phyloP scores from a whole-genome alignment of 805 yeast species.

The Candida boidinii region DNA sequence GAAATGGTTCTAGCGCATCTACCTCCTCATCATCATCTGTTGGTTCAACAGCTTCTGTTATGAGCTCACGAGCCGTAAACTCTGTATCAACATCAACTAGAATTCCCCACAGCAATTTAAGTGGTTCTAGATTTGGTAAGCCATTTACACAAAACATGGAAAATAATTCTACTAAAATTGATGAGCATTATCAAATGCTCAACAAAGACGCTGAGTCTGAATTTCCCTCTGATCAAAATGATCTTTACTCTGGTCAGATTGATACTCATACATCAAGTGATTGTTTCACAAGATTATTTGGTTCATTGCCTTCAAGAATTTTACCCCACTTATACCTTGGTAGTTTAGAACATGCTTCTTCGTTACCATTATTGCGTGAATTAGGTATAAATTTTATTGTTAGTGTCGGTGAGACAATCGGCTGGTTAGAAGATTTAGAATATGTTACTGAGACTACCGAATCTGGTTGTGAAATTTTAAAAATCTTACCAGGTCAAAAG shows the following conservation, averaged over 20 bases:
- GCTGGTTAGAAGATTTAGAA: conserved; percentile 42
- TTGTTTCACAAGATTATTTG: conserved; percentile 29
- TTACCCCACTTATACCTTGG: conserved; percentile 83
- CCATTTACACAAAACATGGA: too few species aligned
- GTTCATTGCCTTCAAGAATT: conserved; percentile 79
- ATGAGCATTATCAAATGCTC: too few species aligned
- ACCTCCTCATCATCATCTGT: not conserved
- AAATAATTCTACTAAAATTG: too few species aligned
- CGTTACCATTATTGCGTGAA: conserved; percentile 48
- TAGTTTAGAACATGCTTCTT: conserved; percentile 72
- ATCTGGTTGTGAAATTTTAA: conserved; percentile 22
- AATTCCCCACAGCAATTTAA: too few species aligned
- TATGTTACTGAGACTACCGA: conserved; percentile 11
- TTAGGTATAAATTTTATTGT: conserved; percentile 69
- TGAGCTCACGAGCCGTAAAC: too few species aligned
- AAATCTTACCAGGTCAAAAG: conserved; percentile 11
- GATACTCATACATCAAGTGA: too few species aligned
- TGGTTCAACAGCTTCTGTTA: too few species aligned
- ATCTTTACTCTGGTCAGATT: too few species aligned
- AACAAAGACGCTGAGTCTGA: conserved; percentile 3
- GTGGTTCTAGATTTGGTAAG: too few species aligned
- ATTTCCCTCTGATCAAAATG: too few species aligned
- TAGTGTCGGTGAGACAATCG: conserved; percentile 75
- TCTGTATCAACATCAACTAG: too few species aligned
- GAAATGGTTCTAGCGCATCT: not conserved